Evolutionary conservation across 192 early-diverging fungal genomes (phyloP).

Genomic region (Coemansia sp.): DNA sequence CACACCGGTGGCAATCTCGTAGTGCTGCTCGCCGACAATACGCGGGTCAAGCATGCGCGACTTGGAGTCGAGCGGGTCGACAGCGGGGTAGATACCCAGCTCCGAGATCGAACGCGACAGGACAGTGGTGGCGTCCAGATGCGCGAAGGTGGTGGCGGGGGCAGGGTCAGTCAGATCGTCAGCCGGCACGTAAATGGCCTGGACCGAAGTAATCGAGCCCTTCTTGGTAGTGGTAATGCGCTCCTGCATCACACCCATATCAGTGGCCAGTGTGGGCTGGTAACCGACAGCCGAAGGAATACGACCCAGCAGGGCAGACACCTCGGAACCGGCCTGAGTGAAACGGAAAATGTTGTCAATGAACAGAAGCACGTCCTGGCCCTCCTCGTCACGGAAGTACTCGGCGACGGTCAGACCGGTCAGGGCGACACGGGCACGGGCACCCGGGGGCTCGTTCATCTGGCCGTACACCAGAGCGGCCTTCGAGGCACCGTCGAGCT

Average conservation of each 20-base stretch:
- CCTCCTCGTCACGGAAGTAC: conserved; percentile 99
- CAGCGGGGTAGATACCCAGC: conserved; percentile 99
- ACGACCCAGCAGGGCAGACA: conserved; percentile 98
- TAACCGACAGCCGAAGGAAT: conserved; percentile 99
- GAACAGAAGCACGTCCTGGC: conserved; percentile 99
- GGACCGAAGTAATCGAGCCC: conserved; percentile 98
- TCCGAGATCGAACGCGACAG: conserved; percentile 98
- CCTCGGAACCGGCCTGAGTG: conserved; percentile 99
- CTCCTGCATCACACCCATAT: conserved; percentile 99
- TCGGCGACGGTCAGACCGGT: conserved; percentile 98
- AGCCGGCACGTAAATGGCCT: conserved; percentile 98
- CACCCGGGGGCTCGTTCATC: conserved; percentile 99
- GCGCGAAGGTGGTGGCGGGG: conserved; percentile 97
- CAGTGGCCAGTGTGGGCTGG: conserved; percentile 97
- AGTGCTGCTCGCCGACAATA: conserved; percentile 94
- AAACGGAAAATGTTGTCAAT: conserved; percentile 99
- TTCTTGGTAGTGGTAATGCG: conserved; percentile 99
- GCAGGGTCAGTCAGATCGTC: conserved; percentile 99
- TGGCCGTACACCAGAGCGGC: conserved; percentile 96
- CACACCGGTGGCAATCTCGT: conserved; percentile 87
- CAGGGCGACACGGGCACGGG: conserved; percentile 96
- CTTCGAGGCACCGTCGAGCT: conserved; percentile 93
- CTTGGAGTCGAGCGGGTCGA: conserved; percentile 98
- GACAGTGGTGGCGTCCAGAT: conserved; percentile 99
- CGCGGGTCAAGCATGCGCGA: conserved; percentile 97